Percentiles rank a stretch among this genome's conserved stretches.
Evolutionary conservation across 805 yeast genomes (phyloP).

Genomic region (Ogataea methanolica): DNA sequence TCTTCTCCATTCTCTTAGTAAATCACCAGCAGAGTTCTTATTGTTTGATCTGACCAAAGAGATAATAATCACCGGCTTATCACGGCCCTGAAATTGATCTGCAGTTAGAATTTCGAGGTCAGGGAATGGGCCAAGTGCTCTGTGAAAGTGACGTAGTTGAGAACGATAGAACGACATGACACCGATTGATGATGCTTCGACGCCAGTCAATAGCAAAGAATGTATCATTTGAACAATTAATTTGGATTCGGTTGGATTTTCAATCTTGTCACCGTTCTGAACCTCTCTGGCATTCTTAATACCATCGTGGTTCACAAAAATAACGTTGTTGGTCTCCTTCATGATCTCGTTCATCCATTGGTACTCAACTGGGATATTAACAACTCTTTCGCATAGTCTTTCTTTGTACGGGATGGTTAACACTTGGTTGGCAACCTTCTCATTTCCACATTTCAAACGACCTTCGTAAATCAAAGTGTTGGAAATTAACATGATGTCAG

Average conservation of each 20-base stretch:
- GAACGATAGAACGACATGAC: slow-evolving; percentile 87
- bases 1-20: slow-evolving; percentile 85
- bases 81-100: slow-evolving; percentile 94
- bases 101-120: slow-evolving; percentile 83
- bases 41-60: slow-evolving; percentile 84
- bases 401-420: slow-evolving; percentile 45
- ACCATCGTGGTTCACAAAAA: slow-evolving; percentile 76
- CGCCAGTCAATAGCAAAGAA: slow-evolving; percentile 55
- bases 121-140: slow-evolving; percentile 25
- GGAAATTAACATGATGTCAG: slow-evolving; percentile 79
- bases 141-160: slow-evolving; percentile 53
- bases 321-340: slow-evolving; percentile 52
- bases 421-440: slow-evolving; percentile 53
- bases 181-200: slow-evolving; percentile 59
- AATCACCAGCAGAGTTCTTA: slow-evolving; percentile 62
- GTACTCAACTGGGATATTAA: slow-evolving; percentile 5
- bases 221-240: slow-evolving; percentile 60
- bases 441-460: slow-evolving; percentile 69
- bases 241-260: slow-evolving; percentile 68
- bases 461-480: slow-evolving; percentile 77
- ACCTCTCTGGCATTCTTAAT: slow-evolving; percentile 52
- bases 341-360: slow-evolving; percentile 59
- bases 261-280: slow-evolving; percentile 58
- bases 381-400: slow-evolving; percentile 14
- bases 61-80: slow-evolving; percentile 84